Conservation (phyloP, 106 monocot genomes). For the Dioscorea zingiberensis region DNA sequence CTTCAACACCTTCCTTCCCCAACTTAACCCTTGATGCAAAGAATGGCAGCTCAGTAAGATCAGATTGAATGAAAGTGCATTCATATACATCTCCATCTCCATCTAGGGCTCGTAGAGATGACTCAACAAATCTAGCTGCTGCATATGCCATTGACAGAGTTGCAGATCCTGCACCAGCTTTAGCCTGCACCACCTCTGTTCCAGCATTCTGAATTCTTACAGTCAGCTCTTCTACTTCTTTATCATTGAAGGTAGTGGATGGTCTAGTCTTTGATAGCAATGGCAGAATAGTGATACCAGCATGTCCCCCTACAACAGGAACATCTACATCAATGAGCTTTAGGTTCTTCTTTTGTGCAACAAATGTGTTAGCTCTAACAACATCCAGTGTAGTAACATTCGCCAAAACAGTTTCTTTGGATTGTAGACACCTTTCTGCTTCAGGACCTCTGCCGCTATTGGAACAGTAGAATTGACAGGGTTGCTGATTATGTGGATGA, state of each 20-base stretch:
- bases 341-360: constrained; percentile 48
- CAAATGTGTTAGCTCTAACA: constrained; percentile 69
- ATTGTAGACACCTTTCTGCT: constrained; percentile 47
- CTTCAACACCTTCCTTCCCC: constrained; percentile 45
- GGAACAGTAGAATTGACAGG: constrained; percentile 77
- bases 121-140: constrained; percentile 64
- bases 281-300: constrained; percentile 61
- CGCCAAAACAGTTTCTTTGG: constrained; percentile 67
- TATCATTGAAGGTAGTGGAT: constrained; percentile 31
- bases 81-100: constrained; percentile 62
- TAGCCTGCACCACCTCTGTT: constrained; percentile 71
- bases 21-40: constrained; percentile 54
- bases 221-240: constrained; percentile 46
- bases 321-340: constrained; percentile 54
- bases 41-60: constrained; percentile 36
- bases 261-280: constrained; percentile 50
- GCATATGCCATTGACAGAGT: constrained; percentile 73
- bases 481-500: constrained; percentile 66
- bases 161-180: constrained; percentile 67
- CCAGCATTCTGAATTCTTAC: constrained; percentile 59
- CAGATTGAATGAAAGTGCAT: constrained; percentile 42
- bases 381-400: constrained; percentile 63
- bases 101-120: constrained; percentile 47
- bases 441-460: constrained; percentile 56
- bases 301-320: constrained; percentile 61